A percentile compares a stretch with the other conserved stretches of the same genome.
These are phyloP conservation scores for Rhododendron williamsianum DNA, from an alignment of 148 eudicot genomes.

Conservation along the genomic window DNA sequence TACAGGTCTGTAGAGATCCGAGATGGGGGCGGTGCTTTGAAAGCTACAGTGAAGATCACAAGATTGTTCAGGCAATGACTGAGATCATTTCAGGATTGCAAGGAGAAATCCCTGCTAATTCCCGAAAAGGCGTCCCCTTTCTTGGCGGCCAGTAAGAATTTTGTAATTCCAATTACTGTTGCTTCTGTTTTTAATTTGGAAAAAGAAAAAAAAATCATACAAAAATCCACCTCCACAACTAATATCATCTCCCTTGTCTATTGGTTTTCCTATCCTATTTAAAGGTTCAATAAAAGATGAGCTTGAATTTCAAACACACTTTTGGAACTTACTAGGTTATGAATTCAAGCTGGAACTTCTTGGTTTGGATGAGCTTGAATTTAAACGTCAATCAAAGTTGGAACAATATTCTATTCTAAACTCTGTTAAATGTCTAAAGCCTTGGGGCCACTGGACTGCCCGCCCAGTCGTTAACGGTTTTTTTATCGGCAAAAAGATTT, in stretches of 20 bases:
- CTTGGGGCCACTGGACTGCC: too few species aligned
- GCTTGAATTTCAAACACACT: neutral
- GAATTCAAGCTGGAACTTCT: too few species aligned
- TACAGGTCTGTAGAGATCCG: constrained; percentile 64
- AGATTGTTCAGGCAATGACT: constrained; percentile 60
- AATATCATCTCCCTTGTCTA: neutral
- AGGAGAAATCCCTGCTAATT: constrained; percentile 43
- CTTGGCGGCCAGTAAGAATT: constrained; percentile 50
- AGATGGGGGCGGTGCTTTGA: constrained; percentile 80
- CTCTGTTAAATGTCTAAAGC: too few species aligned
- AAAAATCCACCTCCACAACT: neutral
- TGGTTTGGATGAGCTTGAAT: too few species aligned
- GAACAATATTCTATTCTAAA: too few species aligned
- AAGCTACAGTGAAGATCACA: constrained; percentile 72
- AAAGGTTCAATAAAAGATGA: neutral
- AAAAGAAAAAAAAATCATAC: too few species aligned
- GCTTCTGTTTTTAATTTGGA: neutral
- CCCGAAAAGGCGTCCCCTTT: constrained; percentile 50
- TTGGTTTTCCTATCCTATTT: too few species aligned
- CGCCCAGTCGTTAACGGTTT: too few species aligned
- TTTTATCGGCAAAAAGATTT: too few species aligned
- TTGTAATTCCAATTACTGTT: neutral
- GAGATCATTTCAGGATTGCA: constrained; percentile 55
- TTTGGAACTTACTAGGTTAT: neutral
- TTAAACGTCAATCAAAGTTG: too few species aligned